phyloP scores from a whole-genome alignment of 768 basidiomycete species.

The Lentinula guzmanii region DNA sequence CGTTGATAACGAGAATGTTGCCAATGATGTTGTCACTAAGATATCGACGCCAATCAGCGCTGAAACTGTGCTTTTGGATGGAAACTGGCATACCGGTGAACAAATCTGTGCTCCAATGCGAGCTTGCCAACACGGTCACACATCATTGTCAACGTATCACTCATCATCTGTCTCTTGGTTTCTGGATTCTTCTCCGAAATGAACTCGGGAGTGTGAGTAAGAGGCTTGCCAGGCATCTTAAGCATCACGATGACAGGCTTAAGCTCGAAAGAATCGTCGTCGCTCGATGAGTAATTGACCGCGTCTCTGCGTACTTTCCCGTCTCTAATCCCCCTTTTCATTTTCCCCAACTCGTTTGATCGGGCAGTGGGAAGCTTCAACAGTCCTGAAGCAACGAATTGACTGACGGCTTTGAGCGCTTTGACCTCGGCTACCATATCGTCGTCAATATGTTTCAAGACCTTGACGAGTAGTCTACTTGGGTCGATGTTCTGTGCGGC shows the following conservation, averaged over 20 bases:
- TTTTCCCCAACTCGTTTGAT: background rate
- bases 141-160: background rate
- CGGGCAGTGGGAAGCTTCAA: background rate
- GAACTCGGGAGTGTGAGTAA: background rate
- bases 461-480: background rate
- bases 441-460: background rate
- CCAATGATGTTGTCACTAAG: constrained; percentile 3
- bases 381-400: constrained; percentile 3
- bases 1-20: background rate
- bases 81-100: background rate
- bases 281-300: background rate
- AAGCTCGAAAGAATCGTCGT: background rate
- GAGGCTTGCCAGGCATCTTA: background rate
- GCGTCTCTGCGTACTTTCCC: background rate
- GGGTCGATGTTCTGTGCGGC: background rate
- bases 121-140: constrained; percentile 1
- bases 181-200: background rate
- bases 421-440: constrained; percentile 2
- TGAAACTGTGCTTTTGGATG: background rate
- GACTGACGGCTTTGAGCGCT: background rate
- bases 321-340: background rate
- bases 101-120: background rate
- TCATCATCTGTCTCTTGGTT: background rate
- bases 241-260: constrained; percentile 4
- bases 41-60: background rate